Conservation (phyloP, 352 stramenopile species). For the Paralagenidium karlingii region DNA sequence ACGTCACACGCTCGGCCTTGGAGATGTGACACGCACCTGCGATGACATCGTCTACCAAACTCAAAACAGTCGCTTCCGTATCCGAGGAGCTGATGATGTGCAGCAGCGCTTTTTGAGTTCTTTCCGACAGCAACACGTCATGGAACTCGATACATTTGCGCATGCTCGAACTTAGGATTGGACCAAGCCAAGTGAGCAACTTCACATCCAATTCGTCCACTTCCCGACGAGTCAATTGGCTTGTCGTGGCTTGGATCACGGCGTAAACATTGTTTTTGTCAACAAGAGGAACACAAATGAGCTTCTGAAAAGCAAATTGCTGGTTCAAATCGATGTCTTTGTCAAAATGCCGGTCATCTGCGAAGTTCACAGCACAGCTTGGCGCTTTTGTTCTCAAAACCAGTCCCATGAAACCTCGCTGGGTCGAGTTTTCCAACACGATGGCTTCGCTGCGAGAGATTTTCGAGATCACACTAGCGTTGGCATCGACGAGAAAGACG, state of each 20-base stretch:
- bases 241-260: slow-evolving; percentile 52
- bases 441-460: slow-evolving; percentile 34
- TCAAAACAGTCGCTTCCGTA: slow-evolving; percentile 72
- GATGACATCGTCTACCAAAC: slow-evolving; percentile 76
- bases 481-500: slow-evolving; percentile 67
- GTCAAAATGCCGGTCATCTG: slow-evolving; percentile 31
- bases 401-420: slow-evolving; percentile 37
- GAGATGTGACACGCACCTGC: slow-evolving; percentile 70
- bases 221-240: slow-evolving; percentile 14
- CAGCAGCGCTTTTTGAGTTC: slow-evolving; percentile 71
- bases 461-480: slow-evolving; percentile 61
- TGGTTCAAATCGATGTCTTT: slow-evolving; percentile 51
- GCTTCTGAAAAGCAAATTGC: slow-evolving; percentile 38
- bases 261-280: slow-evolving; percentile 71
- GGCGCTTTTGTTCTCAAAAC: slow-evolving; percentile 17
- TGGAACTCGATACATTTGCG: slow-evolving; percentile 80
- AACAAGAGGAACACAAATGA: slow-evolving; percentile 56
- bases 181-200: slow-evolving; percentile 61
- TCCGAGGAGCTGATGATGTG: slow-evolving; percentile 79
- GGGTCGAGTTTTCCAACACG: slow-evolving; percentile 31
- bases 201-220: slow-evolving; percentile 59
- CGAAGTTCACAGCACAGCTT: slow-evolving; percentile 29
- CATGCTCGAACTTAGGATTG: slow-evolving; percentile 74
- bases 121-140: slow-evolving; percentile 67
- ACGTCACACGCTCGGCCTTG: slow-evolving; percentile 52